Base-by-base conservation (phyloP, 164 flowering plant species). In the Umbilicus rupestris region DNA sequence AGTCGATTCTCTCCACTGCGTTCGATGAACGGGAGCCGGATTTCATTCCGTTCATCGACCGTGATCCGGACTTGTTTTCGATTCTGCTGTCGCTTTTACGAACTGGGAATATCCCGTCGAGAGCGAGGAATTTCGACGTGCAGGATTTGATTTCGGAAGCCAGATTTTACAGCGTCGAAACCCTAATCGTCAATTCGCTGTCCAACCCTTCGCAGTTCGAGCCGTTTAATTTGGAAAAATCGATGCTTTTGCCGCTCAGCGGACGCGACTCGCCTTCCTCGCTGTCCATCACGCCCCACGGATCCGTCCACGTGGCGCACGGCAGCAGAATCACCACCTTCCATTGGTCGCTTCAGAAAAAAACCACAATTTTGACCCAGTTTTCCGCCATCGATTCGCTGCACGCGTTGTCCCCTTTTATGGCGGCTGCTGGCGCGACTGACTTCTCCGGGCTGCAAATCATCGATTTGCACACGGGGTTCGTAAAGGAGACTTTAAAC, bases 1-100 rank as follows among this genome's bases (percentile, higher is more conserved):
- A 76, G 17, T 88, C 97, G 5, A 60, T 91, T 44, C 78, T 94
- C 44, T 78, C 87, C 4, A 72, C 66, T 15, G 47, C 85, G 39
- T 67, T 78, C 0, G 31, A 67, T 26, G 47, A 70, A 1, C 60
- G 64, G 20, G 71, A 14, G 65, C 33, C 16, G 35, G 63, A 66
- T 26, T 64, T 69, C 39, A 24, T 68, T 5, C 88, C 82, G 0
- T 95, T 95, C 75, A 73, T 95, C 26, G 99, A 92, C 73, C 83
- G 97, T 58, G 99, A 94, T 72, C 99, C 97, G 1, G 89, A 89
- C 26, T 69, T 91, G 29, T 94, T 94, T 75, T 88, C 99, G 9
- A 46, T 88, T 68, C 75, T 95, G 6, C 83, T 95, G 3, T 88
- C 94, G 26, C 84, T 95, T 8, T 81, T 92, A 62, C 71, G 97